phyloP scores from a whole-genome alignment of 2,329 filamentous ascomycete species.

The Boeremia exigua region DNA sequence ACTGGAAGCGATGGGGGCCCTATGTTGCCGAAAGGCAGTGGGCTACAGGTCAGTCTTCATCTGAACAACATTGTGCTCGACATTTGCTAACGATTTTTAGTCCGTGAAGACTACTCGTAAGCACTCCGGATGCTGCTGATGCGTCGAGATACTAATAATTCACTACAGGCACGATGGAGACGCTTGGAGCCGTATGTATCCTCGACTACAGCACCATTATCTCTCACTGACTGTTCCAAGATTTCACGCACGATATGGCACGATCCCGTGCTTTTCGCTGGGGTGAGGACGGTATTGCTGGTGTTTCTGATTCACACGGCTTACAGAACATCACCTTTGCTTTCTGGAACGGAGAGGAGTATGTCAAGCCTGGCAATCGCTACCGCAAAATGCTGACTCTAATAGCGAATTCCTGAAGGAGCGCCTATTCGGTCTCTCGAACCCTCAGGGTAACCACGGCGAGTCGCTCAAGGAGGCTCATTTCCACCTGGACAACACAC shows the following conservation, averaged over 20 bases:
- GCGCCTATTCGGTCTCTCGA: conserved; percentile 90
- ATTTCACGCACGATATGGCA: conserved; percentile 93
- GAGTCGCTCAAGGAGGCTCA: conserved; percentile 97
- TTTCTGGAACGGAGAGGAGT: conserved; percentile 99
- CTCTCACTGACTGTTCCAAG: conserved; percentile 55
- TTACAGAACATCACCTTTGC: conserved; percentile 91
- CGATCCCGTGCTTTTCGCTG: conserved; percentile 88
- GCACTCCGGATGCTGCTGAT: conserved; percentile 37
- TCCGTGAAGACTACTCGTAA: conserved; percentile 89
- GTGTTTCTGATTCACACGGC: conserved; percentile 92
- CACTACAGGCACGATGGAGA: conserved; percentile 74
- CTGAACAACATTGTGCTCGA: neutral
- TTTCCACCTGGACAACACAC: conserved; percentile 95
- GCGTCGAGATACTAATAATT: conserved; percentile 32
- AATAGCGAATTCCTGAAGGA: conserved; percentile 89
- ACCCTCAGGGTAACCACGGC: conserved; percentile 95
- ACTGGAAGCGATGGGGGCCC: conserved; percentile 98
- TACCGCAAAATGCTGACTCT: conserved; percentile 49
- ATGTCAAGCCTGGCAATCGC: conserved; percentile 37
- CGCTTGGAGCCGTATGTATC: conserved; percentile 86
- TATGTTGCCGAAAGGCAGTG: conserved; percentile 95
- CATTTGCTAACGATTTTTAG: conserved; percentile 54
- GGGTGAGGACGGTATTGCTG: conserved; percentile 97
- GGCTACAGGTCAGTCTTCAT: conserved; percentile 74
- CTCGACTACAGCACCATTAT: neutral